Percentiles rank a stretch among this genome's conserved stretches.
Conservation (phyloP, 2,329 filamentous ascomycete genomes). For the Gnomoniopsis smithogilvyi region DNA sequence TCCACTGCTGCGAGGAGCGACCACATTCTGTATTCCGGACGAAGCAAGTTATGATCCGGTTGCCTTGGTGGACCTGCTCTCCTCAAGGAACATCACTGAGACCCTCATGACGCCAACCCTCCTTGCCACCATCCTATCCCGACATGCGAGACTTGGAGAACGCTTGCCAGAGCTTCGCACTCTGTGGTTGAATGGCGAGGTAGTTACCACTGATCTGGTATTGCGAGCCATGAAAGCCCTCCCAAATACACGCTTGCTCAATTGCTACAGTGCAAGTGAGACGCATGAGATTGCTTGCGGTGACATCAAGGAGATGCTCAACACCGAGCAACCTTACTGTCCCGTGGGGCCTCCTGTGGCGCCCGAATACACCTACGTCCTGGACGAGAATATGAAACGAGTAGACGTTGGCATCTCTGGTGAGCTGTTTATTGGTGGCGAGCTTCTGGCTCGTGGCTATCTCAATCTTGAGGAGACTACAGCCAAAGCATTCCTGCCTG, state of each 20-base stretch:
- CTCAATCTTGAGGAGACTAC: conserved; percentile 78
- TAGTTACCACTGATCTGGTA: conserved; percentile 75
- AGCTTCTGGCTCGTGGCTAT: conserved; percentile 71
- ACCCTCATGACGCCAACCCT: conserved; percentile 83
- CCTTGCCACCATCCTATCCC: conserved; percentile 68
- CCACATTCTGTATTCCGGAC: conserved; percentile 72
- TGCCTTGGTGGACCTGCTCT: conserved; percentile 68
- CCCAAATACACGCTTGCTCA: conserved; percentile 67
- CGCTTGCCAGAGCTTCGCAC: conserved; percentile 65
- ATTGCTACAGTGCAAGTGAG: conserved; percentile 80
- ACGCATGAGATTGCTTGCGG: conserved; percentile 79
- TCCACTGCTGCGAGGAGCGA: conserved; percentile 71
- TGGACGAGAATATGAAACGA: conserved; percentile 65
- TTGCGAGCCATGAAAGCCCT: conserved; percentile 65
- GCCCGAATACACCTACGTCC: conserved; percentile 66
- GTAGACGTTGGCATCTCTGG: conserved; percentile 62
- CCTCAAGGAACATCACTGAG: conserved; percentile 66
- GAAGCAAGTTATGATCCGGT: conserved; percentile 75
- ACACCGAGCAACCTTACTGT: conserved; percentile 62
- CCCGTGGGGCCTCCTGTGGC: conserved; percentile 71
- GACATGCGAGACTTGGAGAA: conserved; percentile 62
- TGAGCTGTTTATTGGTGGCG: conserved; percentile 74
- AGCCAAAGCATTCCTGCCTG: conserved; percentile 64
- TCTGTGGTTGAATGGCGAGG: conserved; percentile 75
- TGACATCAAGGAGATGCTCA: conserved; percentile 66